Conservation (phyloP, 352 stramenopile species). For the Phytopythium oedochilum region DNA sequence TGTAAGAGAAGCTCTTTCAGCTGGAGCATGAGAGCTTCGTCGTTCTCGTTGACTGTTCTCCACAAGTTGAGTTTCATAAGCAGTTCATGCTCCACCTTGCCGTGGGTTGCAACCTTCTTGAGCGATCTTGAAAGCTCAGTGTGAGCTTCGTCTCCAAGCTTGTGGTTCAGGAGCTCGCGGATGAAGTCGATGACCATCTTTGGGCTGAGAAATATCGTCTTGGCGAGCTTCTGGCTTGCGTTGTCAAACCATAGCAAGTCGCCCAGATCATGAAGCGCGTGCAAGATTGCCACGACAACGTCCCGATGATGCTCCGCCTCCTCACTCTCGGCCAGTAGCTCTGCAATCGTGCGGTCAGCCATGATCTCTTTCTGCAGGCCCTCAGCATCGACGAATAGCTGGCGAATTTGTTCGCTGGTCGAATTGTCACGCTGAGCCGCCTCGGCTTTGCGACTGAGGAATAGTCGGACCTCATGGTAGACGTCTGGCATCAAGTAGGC, state of each 20-base stretch:
- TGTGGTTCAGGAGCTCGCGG: conserved; percentile 12
- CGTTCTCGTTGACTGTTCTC: background rate
- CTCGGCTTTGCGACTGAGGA: too few relatives aligned
- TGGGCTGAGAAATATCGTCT: conserved; percentile 8
- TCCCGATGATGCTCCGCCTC: too few relatives aligned
- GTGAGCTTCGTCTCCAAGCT: conserved; percentile 3
- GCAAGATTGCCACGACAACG: conserved; percentile 1
- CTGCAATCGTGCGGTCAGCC: background rate
- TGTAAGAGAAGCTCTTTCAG: conserved; percentile 11
- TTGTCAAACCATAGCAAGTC: conserved; percentile 19
- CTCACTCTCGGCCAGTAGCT: too few relatives aligned
- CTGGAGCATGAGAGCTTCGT: background rate
- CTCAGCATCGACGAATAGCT: background rate
- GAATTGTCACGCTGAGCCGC: background rate
- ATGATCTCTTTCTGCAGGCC: background rate
- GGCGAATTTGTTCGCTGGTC: background rate
- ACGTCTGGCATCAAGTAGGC: background rate
- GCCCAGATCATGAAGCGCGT: conserved; percentile 6
- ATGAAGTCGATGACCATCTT: conserved; percentile 14
- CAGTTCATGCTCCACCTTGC: conserved; percentile 6
- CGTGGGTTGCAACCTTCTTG: background rate
- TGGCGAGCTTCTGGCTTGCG: background rate
- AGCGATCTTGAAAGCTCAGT: background rate
- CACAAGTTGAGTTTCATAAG: conserved; percentile 5
- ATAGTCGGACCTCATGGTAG: background rate